Evolutionary conservation across 1,284 basidiomycete genomes (phyloP).

Genomic region (Ganoderma multipileum): DNA sequence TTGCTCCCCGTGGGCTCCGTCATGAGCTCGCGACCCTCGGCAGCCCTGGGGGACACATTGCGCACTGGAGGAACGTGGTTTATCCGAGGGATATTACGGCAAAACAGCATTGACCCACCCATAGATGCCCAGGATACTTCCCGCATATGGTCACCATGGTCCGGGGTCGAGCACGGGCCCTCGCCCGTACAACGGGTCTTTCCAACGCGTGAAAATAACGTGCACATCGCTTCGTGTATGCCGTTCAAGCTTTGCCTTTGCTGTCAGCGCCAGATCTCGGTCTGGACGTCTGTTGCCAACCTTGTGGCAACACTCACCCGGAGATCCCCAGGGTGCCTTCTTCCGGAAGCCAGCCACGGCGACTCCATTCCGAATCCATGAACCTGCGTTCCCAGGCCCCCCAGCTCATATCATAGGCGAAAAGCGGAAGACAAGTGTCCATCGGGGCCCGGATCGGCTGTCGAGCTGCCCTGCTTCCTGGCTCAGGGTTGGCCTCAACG

Average conservation of each 20-base stretch:
- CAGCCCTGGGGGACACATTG: conserved; percentile 19
- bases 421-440: conserved; percentile 27
- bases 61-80: conserved; percentile 28
- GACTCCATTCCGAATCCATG: conserved; percentile 21
- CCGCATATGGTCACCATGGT: conserved; percentile 25
- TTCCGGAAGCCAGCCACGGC: conserved; percentile 24
- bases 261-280: conserved; percentile 23
- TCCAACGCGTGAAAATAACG: conserved; percentile 22
- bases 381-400: conserved; percentile 22
- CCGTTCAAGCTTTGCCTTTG: conserved; percentile 32
- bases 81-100: conserved; percentile 29
- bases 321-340: conserved; percentile 27
- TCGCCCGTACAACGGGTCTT: conserved; percentile 24
- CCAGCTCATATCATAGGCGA: conserved; percentile 21
- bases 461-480: conserved; percentile 22
- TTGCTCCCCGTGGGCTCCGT: conserved; percentile 23
- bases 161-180: conserved; percentile 19
- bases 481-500: conserved; percentile 22
- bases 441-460: conserved; percentile 22
- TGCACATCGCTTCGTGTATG: conserved; percentile 20
- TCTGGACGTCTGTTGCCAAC: conserved; percentile 23
- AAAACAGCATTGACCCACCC: conserved; percentile 19
- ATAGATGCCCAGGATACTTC: conserved; percentile 13
- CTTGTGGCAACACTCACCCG: conserved; percentile 22
- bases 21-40: conserved; percentile 22